Base-by-base conservation (phyloP, 1,284 basidiomycete species). In the Apiotrichum siamense region DNA sequence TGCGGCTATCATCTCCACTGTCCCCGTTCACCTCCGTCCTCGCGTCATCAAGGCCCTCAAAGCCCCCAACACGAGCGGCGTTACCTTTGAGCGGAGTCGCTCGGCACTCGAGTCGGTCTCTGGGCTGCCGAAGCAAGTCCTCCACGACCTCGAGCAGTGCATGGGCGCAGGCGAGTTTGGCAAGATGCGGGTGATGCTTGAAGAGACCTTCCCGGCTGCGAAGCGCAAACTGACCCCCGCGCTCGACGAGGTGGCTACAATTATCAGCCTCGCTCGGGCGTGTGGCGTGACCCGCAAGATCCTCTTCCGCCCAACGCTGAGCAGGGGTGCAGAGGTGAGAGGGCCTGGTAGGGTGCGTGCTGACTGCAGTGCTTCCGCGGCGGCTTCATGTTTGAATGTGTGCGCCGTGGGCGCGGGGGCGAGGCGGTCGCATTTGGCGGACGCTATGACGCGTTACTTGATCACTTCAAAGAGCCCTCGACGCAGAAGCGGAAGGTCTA, bases 331-430 rank as follows among this genome's bases (percentile, higher is more conserved):
- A 17, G 69, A 72, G 52, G 68, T 67, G 31, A 52, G 63, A 37
- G 31, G 9, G 6, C 15, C 21, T 3, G n/a, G n/a, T 25, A 4
- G 9, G 4, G 24, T 1, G 10, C 66, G 64, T 50, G 17, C 25
- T 39, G 26, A 40, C 25, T 35, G 11, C 64, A 76, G 58, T 74
- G 77, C 55, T 79, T 79, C 70, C 66, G 70, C 2, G 76, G 76
- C 23, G 78, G 77, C 6, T 69, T 77, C 40, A 75, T 80, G 60
- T 79, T 81, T 61, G 77, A 80, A 45, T 76, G 77, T 21, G 74
- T 77, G 12, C 62, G 73, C 11, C 60, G 67, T 27, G 72, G 72
- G 33, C 77, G 76, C 58, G 73, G 73, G 29, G 68, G 74, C 10
- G 78, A 80, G 27, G 70, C 80, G 0, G 60, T 77, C 2, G 76